Percentiles rank a stretch among this genome's conserved stretches.
These are phyloP conservation scores for Mrakia gelida DNA, from an alignment of 768 basidiomycete genomes.

Conservation along the genomic window DNA sequence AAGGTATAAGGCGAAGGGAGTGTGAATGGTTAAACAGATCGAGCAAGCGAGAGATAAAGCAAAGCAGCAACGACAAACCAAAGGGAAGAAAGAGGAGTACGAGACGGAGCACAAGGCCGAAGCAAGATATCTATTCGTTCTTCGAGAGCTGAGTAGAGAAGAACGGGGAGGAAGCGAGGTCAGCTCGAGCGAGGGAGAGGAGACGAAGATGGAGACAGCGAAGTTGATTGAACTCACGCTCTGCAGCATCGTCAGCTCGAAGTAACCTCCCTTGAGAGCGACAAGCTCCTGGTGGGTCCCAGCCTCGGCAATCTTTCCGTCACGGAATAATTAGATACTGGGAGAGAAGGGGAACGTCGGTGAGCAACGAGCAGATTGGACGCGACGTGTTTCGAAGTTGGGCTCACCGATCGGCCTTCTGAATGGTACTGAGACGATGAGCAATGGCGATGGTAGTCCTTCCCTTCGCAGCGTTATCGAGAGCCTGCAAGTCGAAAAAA, in stretches of 20 bases:
- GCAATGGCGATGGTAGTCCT: constrained; percentile 77
- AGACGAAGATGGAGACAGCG: no score
- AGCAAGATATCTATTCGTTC: background rate
- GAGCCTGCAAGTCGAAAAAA: constrained; percentile 50
- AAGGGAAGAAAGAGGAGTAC: no score
- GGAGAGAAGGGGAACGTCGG: background rate
- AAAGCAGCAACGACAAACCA: no score
- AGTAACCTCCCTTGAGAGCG: constrained; percentile 29
- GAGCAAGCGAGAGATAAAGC: no score
- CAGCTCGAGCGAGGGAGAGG: background rate
- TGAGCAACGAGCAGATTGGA: background rate
- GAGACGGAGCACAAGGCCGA: no score
- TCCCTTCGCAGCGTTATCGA: constrained; percentile 86
- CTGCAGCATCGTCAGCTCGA: constrained; percentile 28
- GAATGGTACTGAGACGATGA: constrained; percentile 86
- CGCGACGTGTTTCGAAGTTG: background rate
- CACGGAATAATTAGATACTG: background rate
- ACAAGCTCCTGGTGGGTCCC: constrained; percentile 31
- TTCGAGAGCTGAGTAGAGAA: background rate
- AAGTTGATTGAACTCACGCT: background rate
- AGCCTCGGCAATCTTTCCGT: constrained; percentile 8
- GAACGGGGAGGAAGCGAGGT: background rate
- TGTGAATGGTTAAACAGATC: no score
- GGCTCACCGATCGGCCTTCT: constrained; percentile 58
- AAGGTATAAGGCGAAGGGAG: no score